These are phyloP conservation scores for Solanum clarkiae DNA, from an alignment of 257 asterid genomes.

Conservation along the genomic window DNA sequence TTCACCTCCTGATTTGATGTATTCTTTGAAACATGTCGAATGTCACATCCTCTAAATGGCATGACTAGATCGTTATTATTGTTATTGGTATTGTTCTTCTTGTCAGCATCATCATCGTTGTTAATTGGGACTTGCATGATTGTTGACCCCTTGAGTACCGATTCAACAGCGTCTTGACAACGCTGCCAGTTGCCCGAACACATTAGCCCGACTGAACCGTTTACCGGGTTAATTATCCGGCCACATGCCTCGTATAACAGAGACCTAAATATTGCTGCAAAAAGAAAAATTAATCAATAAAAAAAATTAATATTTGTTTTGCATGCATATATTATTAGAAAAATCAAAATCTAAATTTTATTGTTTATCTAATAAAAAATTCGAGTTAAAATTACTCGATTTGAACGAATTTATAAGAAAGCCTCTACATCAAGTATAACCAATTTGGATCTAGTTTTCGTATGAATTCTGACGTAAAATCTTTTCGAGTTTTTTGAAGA, in stretches of 20 bases:
- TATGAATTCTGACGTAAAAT: not conserved
- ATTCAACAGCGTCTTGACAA: constrained; percentile 64
- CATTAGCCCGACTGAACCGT: constrained; percentile 64
- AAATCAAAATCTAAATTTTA: too few relatives aligned
- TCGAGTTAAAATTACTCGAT: too few relatives aligned
- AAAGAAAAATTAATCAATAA: too few relatives aligned
- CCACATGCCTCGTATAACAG: constrained; percentile 83
- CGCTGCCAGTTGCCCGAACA: constrained; percentile 56
- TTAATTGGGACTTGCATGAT: constrained; percentile 15
- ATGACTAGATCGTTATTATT: not conserved
- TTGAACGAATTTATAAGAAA: too few relatives aligned
- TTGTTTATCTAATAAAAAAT: too few relatives aligned
- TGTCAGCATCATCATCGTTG: not conserved
- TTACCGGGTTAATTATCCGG: constrained; percentile 58
- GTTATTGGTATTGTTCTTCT: not conserved
- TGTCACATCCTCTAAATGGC: constrained; percentile 45
- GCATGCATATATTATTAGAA: not conserved
- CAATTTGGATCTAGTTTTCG: not conserved
- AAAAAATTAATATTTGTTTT: not conserved
- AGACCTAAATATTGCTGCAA: constrained; percentile 47
- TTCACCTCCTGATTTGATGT: constrained; percentile 12
- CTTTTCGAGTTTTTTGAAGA: too few relatives aligned
- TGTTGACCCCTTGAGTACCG: constrained; percentile 43
- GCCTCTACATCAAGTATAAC: not conserved
- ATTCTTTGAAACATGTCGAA: constrained; percentile 52